Evolutionary conservation across 2,329 filamentous ascomycete species (phyloP), one percentile per base, ranked within the genome.

Genomic region (Penicillium digitatum): DNA sequence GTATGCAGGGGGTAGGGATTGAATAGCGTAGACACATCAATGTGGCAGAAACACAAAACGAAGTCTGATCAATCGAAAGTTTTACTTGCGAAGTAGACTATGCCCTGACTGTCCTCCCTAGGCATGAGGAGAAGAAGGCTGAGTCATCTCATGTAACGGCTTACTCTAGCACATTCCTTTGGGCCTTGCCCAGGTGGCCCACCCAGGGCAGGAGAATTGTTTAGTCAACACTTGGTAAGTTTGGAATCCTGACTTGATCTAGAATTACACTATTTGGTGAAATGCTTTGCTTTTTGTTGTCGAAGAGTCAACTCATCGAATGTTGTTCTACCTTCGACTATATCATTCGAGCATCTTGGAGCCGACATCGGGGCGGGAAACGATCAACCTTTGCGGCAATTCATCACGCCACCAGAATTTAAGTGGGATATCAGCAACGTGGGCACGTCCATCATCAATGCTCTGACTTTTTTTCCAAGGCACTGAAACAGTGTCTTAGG

Each of bases 401-500:
- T 54, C 26, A 59, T 58, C 38, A 59, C 50, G 37, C 56, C 58
- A 27, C 54, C 56, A n/a, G 39, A 48, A 31, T 29, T 5, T n/a
- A 18, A 35, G 20, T 35, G 6, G 54, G 18, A 9, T 60, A 20
- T 58, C 51, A 31, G 56, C 59, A 34, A 59, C 58, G 48, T 61
- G 67, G 2, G 62, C 61, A 18, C 59, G 45, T 11, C 62, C 64
- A 27, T 62, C 34, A 3, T 55, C 39, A 34, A 62, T 56, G 20
- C 60, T 56, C 31, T 63, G 16, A 9, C 64, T 60, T 52, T 68
- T 62, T 62, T 26, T 57, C 39, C 39, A 67, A 65, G 1, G 62
- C 60, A 60, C 70, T 66, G 44, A 72, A 71, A 0, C 65, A 56
- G 62, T 83, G 85, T 57, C 78, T 78, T 11, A 83, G 73, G 61